Evolutionary conservation across 2,329 filamentous ascomycete species (phyloP), one percentile per base, ranked within the genome.

Genomic region (Penicillium sp.): DNA sequence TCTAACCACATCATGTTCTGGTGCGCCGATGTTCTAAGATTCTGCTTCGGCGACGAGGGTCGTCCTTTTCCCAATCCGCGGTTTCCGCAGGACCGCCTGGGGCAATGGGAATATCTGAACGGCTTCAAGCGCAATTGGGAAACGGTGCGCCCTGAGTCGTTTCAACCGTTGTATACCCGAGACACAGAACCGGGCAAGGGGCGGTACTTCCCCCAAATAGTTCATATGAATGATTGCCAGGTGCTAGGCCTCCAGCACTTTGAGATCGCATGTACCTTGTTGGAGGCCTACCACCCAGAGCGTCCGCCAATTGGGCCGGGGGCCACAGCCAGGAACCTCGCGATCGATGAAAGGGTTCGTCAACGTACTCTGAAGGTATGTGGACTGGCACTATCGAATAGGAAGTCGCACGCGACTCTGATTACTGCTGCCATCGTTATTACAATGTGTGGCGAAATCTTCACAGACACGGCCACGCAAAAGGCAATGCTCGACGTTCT

Each of bases 11-110:
- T 86, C 19, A 81, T 89, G 0, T 80, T 87, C 2, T 84, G 87
- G 67, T 85, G 85, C 57, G 86, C 86, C 17, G 85, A 88, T 62
- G 83, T 88, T 1, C 74, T 89, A n/a, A 85, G 87, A 60, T 88
- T 84, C 66, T 89, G 86, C 69, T 89, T 88, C 67, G 63, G 75
- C 62, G 60, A 73, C 56, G 35, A 41, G 11, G 35, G 35, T 9
- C 11, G 35, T 41, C 35, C 15, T 3, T 15, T 5, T 41, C 5
- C 15, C 5, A 15, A 41, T 13, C 11, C 13, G 5, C 35, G 11
- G 5, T 41, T 41, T 41, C 35, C 35, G 2, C 35, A 41, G 9
- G 35, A 41, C 15, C 35, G 35, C 4, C 35, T 41, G 35, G 35
- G 35, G 35, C 35, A 41, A 9, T 41, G 35, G 35, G 35, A 41